Base-by-base conservation (phyloP, 441 rosid genomes). In the Arabidopsis hybrid region DNA sequence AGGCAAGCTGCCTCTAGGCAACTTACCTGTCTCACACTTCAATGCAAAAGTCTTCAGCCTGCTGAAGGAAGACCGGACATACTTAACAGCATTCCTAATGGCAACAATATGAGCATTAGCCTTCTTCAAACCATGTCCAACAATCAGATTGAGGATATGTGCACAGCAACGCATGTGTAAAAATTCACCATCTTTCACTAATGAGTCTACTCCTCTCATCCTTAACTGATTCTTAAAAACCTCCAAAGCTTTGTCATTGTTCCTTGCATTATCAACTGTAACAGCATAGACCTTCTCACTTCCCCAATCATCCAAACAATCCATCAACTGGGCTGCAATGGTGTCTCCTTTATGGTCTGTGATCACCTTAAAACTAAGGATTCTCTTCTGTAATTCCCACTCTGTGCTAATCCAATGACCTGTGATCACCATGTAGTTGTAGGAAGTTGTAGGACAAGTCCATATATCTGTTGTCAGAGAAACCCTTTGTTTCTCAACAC, bases 401-500 rank as follows among this genome's bases (percentile, higher is more conserved):
- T 57, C 8, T 4, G 3, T 6, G 17, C 58, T 36, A 16, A 46
- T 32, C 53, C 42, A 69, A 2, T 58, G 73, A 8, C 35, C 2
- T 4, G 49, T 66, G 1, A 21, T 18, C 4, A 66, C 71, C 71
- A 51, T 66, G 31, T 66, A 66, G 9, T 13, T 55, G 32, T 5
- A 21, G 0, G 49, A 51, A 3, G 52, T 67, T 4, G 3, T 26
- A 26, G 29, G 29, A 26, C 29, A 26, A 2, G 29, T 14, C 72
- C 52, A 67, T 7, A 67, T 55, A 6, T 67, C 11, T 9, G 63
- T 67, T 1, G 72, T 55, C 7, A 67, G 39, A 2, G 72, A 67
- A 0, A 40, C 32, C 29, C 16, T 55, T 7, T 39, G 16, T 11
- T 55, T 67, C 6, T 55, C 39, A 13, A 4, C 14, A 0, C 38